Evolutionary conservation across 805 yeast genomes (phyloP).

Genomic region (Kuraishia borneana): DNA sequence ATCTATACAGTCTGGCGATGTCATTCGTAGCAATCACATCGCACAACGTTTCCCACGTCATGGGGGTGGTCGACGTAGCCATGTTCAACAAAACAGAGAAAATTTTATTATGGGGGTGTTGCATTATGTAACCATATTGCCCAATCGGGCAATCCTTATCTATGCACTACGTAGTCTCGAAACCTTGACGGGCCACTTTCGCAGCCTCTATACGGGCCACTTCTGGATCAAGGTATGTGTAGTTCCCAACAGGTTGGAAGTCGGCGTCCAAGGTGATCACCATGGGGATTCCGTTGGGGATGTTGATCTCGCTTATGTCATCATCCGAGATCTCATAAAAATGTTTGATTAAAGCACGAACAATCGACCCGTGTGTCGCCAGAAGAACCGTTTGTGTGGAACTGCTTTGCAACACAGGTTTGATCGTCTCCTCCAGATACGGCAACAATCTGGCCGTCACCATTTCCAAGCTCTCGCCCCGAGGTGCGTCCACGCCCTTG

Average conservation of each 20-base stretch:
- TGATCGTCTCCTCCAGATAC: constrained; percentile 41
- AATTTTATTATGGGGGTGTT: not conserved
- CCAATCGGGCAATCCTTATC: not conserved
- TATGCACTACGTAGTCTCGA: constrained; percentile 12
- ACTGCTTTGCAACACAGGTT: constrained; percentile 36
- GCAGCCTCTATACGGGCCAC: constrained; percentile 71
- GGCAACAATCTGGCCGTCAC: constrained; percentile 60
- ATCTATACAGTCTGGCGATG: constrained; percentile 38
- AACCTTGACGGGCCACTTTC: constrained; percentile 72
- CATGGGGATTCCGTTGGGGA: constrained; percentile 79
- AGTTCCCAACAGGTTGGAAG: constrained; percentile 37
- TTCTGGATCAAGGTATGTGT: constrained; percentile 71
- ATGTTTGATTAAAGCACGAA: constrained; percentile 63
- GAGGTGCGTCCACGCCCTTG: constrained; percentile 40
- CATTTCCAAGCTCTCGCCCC: constrained; percentile 64
- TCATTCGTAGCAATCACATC: constrained; percentile 27
- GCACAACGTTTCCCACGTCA: constrained; percentile 33
- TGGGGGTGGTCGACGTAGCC: constrained; percentile 15
- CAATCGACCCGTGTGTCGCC: constrained; percentile 78
- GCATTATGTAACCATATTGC: too few species aligned
- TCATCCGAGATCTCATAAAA: constrained; percentile 54
- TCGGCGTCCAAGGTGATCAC: constrained; percentile 49
- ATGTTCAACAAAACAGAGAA: not conserved
- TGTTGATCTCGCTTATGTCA: constrained; percentile 62
- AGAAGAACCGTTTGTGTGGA: constrained; percentile 39